Conservation (phyloP, 1,284 basidiomycete species). For the Apiotrichum akiyoshidainum region DNA sequence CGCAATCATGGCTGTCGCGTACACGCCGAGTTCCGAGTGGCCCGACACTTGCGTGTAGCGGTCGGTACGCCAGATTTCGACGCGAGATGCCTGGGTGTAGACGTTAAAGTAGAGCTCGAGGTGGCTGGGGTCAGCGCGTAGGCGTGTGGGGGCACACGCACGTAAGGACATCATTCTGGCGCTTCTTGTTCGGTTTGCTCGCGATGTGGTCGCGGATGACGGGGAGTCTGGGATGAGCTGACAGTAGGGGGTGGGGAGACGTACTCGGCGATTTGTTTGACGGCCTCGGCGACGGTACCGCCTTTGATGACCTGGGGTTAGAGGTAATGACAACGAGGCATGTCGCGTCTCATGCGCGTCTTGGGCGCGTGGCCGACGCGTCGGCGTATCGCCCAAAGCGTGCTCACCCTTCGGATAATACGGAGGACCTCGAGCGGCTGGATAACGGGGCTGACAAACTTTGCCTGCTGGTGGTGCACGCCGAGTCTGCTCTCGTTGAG, state of each 20-base stretch:
- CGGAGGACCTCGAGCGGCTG: conserved; percentile 37
- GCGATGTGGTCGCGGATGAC: conserved; percentile 38
- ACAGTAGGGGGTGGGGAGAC: no score
- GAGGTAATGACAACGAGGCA: no score
- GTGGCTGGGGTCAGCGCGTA: conserved; percentile 29
- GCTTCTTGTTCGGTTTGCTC: conserved; percentile 30
- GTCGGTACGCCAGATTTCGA: conserved; percentile 46
- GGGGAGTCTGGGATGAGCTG: conserved; percentile 26
- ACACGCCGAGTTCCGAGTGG: conserved; percentile 47
- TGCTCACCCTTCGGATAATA: conserved; percentile 38
- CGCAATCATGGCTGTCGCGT: conserved; percentile 37
- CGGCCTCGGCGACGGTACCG: conserved; percentile 1
- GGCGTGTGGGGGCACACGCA: neutral
- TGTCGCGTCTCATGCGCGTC: no score
- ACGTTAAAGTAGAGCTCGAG: conserved; percentile 43
- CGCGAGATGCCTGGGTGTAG: conserved; percentile 37
- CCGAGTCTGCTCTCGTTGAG: conserved; percentile 37
- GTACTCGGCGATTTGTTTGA: neutral
- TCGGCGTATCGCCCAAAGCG: no score
- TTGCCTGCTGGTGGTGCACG: conserved; percentile 48
- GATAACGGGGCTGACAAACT: conserved; percentile 40
- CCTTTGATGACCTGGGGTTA: neutral
- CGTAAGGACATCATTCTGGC: neutral
- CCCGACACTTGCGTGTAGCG: conserved; percentile 43
- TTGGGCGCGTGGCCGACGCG: no score